Conservation (phyloP, 2,329 filamentous ascomycete species). For the Aureobasidium sp. region DNA sequence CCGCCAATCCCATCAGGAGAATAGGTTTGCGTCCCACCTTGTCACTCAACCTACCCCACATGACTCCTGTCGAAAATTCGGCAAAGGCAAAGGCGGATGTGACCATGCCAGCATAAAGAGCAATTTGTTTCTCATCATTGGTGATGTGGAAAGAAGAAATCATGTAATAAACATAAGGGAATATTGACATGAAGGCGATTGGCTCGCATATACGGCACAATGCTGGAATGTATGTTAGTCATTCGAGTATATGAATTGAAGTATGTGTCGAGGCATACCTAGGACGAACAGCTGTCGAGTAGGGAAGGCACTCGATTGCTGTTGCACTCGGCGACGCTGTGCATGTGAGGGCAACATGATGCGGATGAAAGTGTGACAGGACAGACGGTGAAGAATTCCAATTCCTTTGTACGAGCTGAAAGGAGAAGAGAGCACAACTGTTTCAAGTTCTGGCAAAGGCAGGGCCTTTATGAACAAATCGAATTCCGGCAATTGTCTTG, state of each 20-base stretch:
- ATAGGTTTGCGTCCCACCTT: constrained; percentile 88
- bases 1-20: constrained; percentile 77
- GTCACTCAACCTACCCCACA: constrained; percentile 92
- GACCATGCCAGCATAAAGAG: constrained; percentile 90
- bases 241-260: not conserved
- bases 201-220: constrained; percentile 95
- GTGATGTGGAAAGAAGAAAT: constrained; percentile 84
- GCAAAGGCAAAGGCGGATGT: constrained; percentile 94
- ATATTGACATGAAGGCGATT: constrained; percentile 99
- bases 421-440: constrained; percentile 8
- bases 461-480: constrained; percentile 4
- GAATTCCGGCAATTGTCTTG: not conserved
- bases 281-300: constrained; percentile 51
- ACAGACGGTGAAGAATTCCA: not conserved
- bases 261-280: constrained; percentile 33
- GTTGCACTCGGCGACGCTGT: constrained; percentile 8
- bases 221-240: constrained; percentile 43
- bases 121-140: constrained; percentile 69
- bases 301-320: constrained; percentile 42
- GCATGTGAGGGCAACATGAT: constrained; percentile 10
- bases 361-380: not conserved
- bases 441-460: constrained; percentile 14
- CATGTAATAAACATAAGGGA: constrained; percentile 98
- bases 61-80: constrained; percentile 84
- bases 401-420: constrained; percentile 8